Evolutionary conservation across 495 filamentous ascomycete species (phyloP).

Genomic region (Thermothielavioides terrestris): DNA sequence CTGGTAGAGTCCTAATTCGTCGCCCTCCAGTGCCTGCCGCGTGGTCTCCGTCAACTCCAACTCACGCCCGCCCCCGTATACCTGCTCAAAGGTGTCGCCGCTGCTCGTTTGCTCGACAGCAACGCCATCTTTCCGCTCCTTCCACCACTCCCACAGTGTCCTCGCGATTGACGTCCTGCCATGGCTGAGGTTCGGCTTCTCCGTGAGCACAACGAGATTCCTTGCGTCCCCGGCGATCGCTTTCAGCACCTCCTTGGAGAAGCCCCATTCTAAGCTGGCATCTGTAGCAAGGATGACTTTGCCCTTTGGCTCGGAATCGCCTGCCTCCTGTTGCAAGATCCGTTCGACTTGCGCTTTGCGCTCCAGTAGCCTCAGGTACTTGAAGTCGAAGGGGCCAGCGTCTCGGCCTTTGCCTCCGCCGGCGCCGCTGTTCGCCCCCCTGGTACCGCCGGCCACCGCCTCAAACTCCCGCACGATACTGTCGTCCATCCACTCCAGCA

Average conservation of each 20-base stretch:
- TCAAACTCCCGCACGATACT: slow-evolving; percentile 87
- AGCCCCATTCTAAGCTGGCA: slow-evolving; percentile 86
- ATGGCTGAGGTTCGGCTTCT: slow-evolving; percentile 42
- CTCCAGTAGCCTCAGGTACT: slow-evolving; percentile 72
- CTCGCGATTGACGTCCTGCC: slow-evolving; percentile 42
- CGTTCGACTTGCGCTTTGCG: slow-evolving; percentile 63
- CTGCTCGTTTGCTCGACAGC: slow-evolving; percentile 47
- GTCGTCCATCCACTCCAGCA: slow-evolving; percentile 99
- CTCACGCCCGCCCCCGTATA: slow-evolving; percentile 55
- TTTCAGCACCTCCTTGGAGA: slow-evolving; percentile 77
- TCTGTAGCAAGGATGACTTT: slow-evolving; percentile 90
- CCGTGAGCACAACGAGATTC: slow-evolving; percentile 81
- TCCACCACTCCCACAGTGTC: slow-evolving; percentile 67
- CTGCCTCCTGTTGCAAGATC: slow-evolving; percentile 35
- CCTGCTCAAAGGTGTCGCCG: slow-evolving; percentile 55
- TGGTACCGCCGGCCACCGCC: slow-evolving; percentile 49
- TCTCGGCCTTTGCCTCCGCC: slow-evolving; percentile 34
- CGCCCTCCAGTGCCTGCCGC: slow-evolving; percentile 57
- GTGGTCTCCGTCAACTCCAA: slow-evolving; percentile 50
- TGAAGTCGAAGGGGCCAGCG: slow-evolving; percentile 81
- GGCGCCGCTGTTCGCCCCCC: slow-evolving; percentile 37
- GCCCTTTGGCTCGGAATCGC: slow-evolving; percentile 33
- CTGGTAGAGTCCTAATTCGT: slow-evolving; percentile 73
- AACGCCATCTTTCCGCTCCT: slow-evolving; percentile 55
- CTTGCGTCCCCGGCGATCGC: slow-evolving; percentile 61